phyloP scores from a whole-genome alignment of 805 yeast species.

The Clavispora asparagi region DNA sequence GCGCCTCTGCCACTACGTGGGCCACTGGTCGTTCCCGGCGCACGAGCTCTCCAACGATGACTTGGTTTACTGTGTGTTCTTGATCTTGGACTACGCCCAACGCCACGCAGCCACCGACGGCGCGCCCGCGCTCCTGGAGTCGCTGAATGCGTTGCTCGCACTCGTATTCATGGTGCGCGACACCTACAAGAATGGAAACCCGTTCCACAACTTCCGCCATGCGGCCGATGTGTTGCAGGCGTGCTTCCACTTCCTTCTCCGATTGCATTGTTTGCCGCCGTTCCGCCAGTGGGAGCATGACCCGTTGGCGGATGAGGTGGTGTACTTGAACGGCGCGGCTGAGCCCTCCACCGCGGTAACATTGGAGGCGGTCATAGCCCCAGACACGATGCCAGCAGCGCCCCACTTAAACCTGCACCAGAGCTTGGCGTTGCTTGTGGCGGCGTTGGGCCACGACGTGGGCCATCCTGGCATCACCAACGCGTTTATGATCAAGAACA shows the following conservation, averaged over 20 bases:
- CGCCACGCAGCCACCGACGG: conserved; percentile 14
- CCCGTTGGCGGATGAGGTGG: conserved; percentile 26
- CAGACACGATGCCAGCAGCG: neutral
- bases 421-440: conserved; percentile 58
- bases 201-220: conserved; percentile 93
- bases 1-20: conserved; percentile 37
- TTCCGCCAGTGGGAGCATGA: conserved; percentile 32
- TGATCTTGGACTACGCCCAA: conserved; percentile 47
- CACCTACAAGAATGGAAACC: conserved; percentile 77
- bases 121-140: conserved; percentile 5
- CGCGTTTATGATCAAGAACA: conserved; percentile 52
- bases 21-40: conserved; percentile 68
- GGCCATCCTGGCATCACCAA: conserved; percentile 98
- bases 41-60: conserved; percentile 63
- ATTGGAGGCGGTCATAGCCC: neutral
- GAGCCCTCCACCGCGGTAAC: neutral
- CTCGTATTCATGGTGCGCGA: conserved; percentile 67
- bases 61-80: conserved; percentile 52
- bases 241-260: conserved; percentile 57
- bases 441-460: conserved; percentile 91
- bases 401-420: conserved; percentile 38
- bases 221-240: conserved; percentile 96
- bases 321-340: conserved; percentile 5
- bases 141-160: conserved; percentile 44
- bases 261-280: conserved; percentile 34